A percentile compares a stretch with the other conserved stretches of the same genome.
Evolutionary conservation across 2,329 filamentous ascomycete genomes (phyloP).

Genomic region (Scedosporium boydii): DNA sequence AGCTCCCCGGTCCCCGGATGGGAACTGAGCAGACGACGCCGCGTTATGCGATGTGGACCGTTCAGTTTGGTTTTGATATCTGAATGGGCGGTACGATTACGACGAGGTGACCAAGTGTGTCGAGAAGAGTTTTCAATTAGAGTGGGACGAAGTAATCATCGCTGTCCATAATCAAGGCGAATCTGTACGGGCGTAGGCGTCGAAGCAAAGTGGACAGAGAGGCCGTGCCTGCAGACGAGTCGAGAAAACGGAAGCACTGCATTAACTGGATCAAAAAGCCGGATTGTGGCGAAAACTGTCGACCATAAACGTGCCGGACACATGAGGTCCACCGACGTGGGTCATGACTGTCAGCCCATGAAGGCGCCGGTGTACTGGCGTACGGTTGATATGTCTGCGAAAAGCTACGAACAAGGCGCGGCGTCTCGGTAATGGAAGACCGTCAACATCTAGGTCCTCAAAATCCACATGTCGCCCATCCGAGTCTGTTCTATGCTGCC

Average conservation of each 20-base stretch:
- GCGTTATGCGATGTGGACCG: neutral
- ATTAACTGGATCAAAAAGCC: neutral
- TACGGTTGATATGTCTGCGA: conserved; percentile 4
- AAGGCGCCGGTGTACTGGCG: conserved; percentile 1
- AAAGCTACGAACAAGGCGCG: conserved; percentile 7
- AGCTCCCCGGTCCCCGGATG: neutral
- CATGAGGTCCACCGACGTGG: neutral
- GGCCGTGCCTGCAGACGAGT: neutral
- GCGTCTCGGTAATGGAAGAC: conserved; percentile 3
- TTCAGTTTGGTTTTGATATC: neutral
- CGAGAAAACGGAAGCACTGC: neutral
- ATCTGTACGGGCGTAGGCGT: neutral
- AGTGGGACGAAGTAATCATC: neutral
- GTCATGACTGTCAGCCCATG: conserved; percentile 1
- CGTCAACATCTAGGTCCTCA: neutral
- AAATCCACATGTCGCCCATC: conserved; percentile 7
- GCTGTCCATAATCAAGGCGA: neutral
- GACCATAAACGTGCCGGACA: conserved; percentile 1
- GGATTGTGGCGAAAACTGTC: neutral
- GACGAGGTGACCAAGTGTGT: neutral
- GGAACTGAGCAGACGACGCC: no score
- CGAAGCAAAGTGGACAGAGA: neutral
- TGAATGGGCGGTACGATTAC: conserved; percentile 3
- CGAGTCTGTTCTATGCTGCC: conserved; percentile 4
- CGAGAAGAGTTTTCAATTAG: neutral